phyloP scores from a whole-genome alignment of 169 alveolate species.

The Cryptosporidium sp. region DNA sequence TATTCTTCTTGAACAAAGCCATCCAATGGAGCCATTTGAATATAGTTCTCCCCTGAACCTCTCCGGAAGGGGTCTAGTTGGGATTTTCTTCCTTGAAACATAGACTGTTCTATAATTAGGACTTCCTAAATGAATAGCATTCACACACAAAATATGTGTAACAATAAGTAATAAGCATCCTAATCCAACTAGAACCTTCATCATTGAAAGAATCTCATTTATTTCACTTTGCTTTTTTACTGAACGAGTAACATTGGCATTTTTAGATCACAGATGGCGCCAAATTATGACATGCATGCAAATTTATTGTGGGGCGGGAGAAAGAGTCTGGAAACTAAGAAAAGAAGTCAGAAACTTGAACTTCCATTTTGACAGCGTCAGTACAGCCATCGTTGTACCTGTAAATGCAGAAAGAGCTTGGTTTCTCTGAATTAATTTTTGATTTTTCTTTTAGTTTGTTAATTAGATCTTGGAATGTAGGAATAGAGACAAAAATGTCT shows the following conservation, averaged over 20 bases:
- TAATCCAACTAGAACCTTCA: not conserved
- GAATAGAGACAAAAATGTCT: not conserved
- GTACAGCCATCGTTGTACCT: constrained; percentile 50
- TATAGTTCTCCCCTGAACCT: constrained; percentile 48
- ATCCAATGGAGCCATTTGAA: constrained; percentile 31
- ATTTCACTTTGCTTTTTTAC: not conserved
- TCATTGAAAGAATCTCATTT: not conserved
- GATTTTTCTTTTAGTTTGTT: not conserved
- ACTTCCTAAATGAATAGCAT: not conserved
- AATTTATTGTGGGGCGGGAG: constrained; percentile 13
- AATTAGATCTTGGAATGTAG: constrained; percentile 4
- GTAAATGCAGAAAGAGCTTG: constrained; percentile 13
- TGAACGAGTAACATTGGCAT: not conserved
- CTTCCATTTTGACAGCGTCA: constrained; percentile 49
- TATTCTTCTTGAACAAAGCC: constrained; percentile 3
- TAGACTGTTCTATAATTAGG: constrained; percentile 4
- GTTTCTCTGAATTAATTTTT: not conserved
- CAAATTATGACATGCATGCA: constrained; percentile 2
- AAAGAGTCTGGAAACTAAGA: not conserved
- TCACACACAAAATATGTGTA: not conserved
- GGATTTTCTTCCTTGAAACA: constrained; percentile 28
- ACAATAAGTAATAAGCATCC: not conserved
- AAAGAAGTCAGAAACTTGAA: constrained; percentile 30
- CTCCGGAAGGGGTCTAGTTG: constrained; percentile 7
- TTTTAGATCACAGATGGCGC: constrained; percentile 13